Evolutionary conservation across 257 asterid species (phyloP), one percentile per base, ranked within the genome.

Genomic region (Mentha longifolia): DNA sequence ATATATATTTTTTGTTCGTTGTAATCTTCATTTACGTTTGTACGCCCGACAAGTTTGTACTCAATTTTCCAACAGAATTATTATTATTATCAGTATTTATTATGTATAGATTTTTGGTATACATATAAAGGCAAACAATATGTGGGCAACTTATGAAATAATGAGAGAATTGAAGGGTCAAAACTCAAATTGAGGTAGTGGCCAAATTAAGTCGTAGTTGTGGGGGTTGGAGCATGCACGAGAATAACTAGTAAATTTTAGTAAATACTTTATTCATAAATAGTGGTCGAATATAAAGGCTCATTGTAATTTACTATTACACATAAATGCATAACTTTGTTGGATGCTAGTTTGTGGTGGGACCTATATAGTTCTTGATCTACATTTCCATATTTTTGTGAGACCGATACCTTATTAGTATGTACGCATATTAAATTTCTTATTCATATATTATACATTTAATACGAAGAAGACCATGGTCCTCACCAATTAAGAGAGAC

Each of bases 161-260:
- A n/a, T 9, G 1, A 50, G 56, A 50, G 56, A 50, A 50, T 50
- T 16, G 25, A 50, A 47, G 20, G 20, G 19, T 33, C 52, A 46
- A 46, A 46, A 47, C 20, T 4, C 5, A 47, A 50, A 6, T 50
- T 6, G 56, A 51, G 57, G 0, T 8, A 7, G 57, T 51, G 57
- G 9, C 2, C 5, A n/a, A n/a, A n/a, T n/a, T 5, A 17, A 51
- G 12, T 16, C 13, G 30, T 2, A 19, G 50, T 9, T 16, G 66
- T 39, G 67, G 67, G 67, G 67, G 50, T 61, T 37, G 67, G 33
- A 16, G 67, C 67, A 61, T 61, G 67, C 28, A n/a, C 33, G 2
- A 54, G 2, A 52, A 19, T 12, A 52, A 10, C 59, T 19, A 20
- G 31, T 17, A 9, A 17, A 51, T 17, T 51, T 51, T n/a, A 49